Conservation (phyloP, 495 filamentous ascomycete genomes). For the Articulospora tetracladia region DNA sequence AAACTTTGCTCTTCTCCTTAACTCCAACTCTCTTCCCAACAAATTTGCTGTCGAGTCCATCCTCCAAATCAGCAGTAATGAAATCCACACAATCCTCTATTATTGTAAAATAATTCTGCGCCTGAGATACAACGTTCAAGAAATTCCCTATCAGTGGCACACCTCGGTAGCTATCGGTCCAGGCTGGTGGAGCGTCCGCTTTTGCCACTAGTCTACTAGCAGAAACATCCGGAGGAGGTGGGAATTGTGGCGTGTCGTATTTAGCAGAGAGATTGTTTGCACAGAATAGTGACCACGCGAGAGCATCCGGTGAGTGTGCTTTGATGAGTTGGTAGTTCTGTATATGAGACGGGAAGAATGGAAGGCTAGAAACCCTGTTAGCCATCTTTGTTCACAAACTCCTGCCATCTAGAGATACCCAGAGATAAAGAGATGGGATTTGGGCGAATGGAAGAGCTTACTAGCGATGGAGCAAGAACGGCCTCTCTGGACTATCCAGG, state of each 20-base stretch:
- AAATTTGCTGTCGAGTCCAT: constrained; percentile 8
- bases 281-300: constrained; percentile 18
- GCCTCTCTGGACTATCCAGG: constrained; percentile 6
- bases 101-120: background rate
- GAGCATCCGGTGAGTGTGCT: background rate
- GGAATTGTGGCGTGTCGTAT: constrained; percentile 1
- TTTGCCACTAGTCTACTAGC: constrained; percentile 7
- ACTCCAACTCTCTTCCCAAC: constrained; percentile 13
- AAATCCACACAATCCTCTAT: constrained; percentile 15
- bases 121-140: constrained; percentile 4
- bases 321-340: constrained; percentile 7
- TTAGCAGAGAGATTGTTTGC: constrained; percentile 4
- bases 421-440: background rate
- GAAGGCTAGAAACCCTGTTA: background rate
- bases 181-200: constrained; percentile 8
- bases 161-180: background rate
- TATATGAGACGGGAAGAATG: constrained; percentile 11
- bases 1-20: constrained; percentile 35
- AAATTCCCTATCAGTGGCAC: constrained; percentile 10
- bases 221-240: constrained; percentile 1
- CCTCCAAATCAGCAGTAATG: constrained; percentile 18
- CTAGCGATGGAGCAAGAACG: constrained; percentile 8
- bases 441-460: background rate
- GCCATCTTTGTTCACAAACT: background rate
- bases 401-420: background rate